phyloP scores from a whole-genome alignment of 768 basidiomycete genomes.

The Candolleomyces efflorescens region DNA sequence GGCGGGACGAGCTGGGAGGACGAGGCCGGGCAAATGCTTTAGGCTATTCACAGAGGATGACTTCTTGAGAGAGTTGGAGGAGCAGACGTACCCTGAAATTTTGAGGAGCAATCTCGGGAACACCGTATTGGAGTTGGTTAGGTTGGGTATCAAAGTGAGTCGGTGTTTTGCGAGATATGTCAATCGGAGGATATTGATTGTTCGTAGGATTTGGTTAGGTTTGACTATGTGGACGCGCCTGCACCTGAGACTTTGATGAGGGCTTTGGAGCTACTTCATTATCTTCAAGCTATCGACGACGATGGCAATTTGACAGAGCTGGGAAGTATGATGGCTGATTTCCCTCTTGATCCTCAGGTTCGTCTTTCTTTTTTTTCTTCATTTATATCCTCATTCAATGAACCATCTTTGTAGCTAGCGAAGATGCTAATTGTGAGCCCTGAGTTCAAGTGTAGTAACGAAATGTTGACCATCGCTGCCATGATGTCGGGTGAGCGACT shows the following conservation, averaged over 20 bases:
- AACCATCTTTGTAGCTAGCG: slow-evolving; percentile 50
- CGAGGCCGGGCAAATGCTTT: slow-evolving; percentile 96
- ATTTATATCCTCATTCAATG: not conserved
- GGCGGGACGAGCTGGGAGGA: slow-evolving; percentile 94
- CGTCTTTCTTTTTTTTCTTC: slow-evolving; percentile 11
- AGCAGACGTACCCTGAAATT: slow-evolving; percentile 97
- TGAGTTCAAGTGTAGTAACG: slow-evolving; percentile 94
- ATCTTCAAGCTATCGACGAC: slow-evolving; percentile 87
- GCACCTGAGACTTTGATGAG: slow-evolving; percentile 97
- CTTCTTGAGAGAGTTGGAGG: slow-evolving; percentile 92
- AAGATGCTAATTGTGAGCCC: slow-evolving; percentile 94
- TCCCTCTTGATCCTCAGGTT: slow-evolving; percentile 97
- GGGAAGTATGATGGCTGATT: slow-evolving; percentile 93
- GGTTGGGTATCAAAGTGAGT: slow-evolving; percentile 81
- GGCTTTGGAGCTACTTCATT: slow-evolving; percentile 91
- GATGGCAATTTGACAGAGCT: slow-evolving; percentile 87
- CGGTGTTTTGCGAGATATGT: too few relatives aligned
- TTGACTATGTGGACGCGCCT: slow-evolving; percentile 90
- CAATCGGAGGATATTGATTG: not conserved
- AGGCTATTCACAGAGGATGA: slow-evolving; percentile 95
- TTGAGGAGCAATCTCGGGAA: slow-evolving; percentile 90
- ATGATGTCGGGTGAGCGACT: slow-evolving; percentile 89
- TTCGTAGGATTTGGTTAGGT: slow-evolving; percentile 71
- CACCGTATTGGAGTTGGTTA: slow-evolving; percentile 88
- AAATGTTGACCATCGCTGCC: slow-evolving; percentile 90